Conservation (phyloP, 2,329 filamentous ascomycete genomes). For the Exophiala sp. region DNA sequence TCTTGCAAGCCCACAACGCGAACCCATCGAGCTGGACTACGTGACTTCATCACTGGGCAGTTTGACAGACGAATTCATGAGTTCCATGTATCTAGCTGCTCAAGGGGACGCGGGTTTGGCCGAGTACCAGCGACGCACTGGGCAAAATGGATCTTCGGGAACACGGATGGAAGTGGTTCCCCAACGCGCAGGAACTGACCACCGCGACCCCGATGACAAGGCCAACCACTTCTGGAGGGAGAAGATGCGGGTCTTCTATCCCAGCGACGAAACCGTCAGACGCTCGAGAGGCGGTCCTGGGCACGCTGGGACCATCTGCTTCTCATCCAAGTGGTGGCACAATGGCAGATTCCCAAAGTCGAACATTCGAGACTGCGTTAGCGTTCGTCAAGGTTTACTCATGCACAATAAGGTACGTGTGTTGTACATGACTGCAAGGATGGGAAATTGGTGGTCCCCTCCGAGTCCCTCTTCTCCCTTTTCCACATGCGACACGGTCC, state of each 20-base stretch:
- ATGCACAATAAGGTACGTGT: slow-evolving; percentile 77
- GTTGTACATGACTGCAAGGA: too few relatives aligned
- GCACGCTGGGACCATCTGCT: slow-evolving; percentile 75
- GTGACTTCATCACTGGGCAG: slow-evolving; percentile 71
- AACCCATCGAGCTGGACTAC: slow-evolving; percentile 22
- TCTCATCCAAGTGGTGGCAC: slow-evolving; percentile 65
- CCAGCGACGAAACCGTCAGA: slow-evolving; percentile 63
- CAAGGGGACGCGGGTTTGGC: slow-evolving; percentile 49
- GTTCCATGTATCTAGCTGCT: slow-evolving; percentile 53
- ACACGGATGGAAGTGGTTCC: slow-evolving; percentile 5
- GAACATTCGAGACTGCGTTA: slow-evolving; percentile 69
- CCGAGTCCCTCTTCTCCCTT: slow-evolving; percentile 4
- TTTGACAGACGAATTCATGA: slow-evolving; percentile 62
- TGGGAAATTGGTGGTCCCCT: too few relatives aligned
- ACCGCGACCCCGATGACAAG: too few relatives aligned
- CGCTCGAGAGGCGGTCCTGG: slow-evolving; percentile 57
- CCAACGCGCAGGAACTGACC: slow-evolving; percentile 5
- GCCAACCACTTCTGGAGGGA: slow-evolving; percentile 27
- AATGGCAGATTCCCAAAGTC: slow-evolving; percentile 63
- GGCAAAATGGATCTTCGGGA: slow-evolving; percentile 15
- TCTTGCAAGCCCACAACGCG: slow-evolving; percentile 33
- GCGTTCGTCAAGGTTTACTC: slow-evolving; percentile 62
- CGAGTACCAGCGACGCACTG: slow-evolving; percentile 39
- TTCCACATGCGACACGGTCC: too few relatives aligned
- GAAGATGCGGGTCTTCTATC: slow-evolving; percentile 71